phyloP scores from a whole-genome alignment of 2,329 filamentous ascomycete genomes.

The Microsporum canis region DNA sequence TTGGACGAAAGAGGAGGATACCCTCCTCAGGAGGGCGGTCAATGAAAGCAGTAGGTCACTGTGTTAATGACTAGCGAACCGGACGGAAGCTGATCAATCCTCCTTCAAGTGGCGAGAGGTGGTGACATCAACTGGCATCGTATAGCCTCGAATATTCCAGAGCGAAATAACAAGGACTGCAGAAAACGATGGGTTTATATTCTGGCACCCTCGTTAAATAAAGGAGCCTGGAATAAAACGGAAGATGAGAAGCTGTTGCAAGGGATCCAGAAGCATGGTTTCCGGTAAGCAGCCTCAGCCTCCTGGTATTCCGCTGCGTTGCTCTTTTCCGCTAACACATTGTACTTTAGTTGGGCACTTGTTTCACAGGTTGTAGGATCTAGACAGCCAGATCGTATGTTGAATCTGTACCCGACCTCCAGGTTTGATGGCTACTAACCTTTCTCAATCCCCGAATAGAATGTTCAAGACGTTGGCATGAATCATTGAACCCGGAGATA shows the following conservation, averaged over 20 bases:
- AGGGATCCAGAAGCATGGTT: slow-evolving; percentile 6
- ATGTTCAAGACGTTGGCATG: slow-evolving; percentile 5
- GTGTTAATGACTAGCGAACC: not conserved
- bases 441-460: not conserved
- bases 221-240: slow-evolving; percentile 7
- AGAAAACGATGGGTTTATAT: slow-evolving; percentile 8
- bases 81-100: not conserved
- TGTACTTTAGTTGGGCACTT: not conserved
- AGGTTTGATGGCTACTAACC: not conserved
- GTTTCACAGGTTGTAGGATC: slow-evolving; percentile 7
- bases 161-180: slow-evolving; percentile 4
- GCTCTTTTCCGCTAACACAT: not conserved
- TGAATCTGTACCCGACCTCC: not conserved
- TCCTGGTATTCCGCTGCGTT: not conserved
- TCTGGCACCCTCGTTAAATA: slow-evolving; percentile 4
- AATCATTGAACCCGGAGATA: slow-evolving; percentile 6
- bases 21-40: slow-evolving; percentile 1
- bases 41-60: slow-evolving; percentile 5
- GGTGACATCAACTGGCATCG: slow-evolving; percentile 8
- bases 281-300: not conserved
- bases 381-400: slow-evolving; percentile 6
- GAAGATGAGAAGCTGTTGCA: slow-evolving; percentile 7
- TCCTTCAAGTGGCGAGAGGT: not conserved
- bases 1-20: slow-evolving; percentile 6
- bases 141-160: slow-evolving; percentile 7